Conservation (phyloP, 2,329 filamentous ascomycete genomes). For the Blastomyces silverae region DNA sequence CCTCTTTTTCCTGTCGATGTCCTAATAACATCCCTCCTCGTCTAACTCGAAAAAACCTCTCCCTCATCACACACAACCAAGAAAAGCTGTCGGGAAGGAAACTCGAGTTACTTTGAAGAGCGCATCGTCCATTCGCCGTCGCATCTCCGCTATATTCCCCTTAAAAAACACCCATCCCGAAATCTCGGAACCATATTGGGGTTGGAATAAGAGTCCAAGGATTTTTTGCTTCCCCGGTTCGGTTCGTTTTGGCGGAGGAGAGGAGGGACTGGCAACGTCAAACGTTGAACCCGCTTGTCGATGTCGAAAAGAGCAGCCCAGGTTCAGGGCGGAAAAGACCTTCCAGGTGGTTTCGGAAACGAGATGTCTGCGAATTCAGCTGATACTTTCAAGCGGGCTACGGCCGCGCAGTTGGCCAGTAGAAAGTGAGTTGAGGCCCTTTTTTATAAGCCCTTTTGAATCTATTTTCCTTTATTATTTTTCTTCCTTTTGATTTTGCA, state of each 20-base stretch:
- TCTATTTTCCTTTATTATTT: no score
- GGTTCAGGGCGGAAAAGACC: conserved; percentile 34
- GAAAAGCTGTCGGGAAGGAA: background rate
- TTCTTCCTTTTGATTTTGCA: background rate
- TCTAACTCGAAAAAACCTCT: background rate
- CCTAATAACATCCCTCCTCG: background rate
- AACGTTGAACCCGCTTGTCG: conserved; percentile 9
- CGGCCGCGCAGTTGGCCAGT: conserved; percentile 49
- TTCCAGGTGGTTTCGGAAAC: conserved; percentile 25
- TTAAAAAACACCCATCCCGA: background rate
- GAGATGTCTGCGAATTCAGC: conserved; percentile 38
- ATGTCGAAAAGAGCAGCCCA: conserved; percentile 39
- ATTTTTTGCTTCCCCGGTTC: background rate
- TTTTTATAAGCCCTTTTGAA: background rate
- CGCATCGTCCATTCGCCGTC: no score
- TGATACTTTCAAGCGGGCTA: conserved; percentile 46
- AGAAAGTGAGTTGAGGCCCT: conserved; percentile 46
- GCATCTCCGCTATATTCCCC: background rate
- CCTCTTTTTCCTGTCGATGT: background rate
- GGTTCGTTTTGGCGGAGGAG: conserved; percentile 10
- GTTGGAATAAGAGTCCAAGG: background rate
- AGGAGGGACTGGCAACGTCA: conserved; percentile 3
- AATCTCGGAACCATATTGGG: no score
- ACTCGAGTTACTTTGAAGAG: background rate
- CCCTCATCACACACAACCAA: background rate